These are phyloP conservation scores for Zea mays DNA, from an alignment of 176 grass and related monocot species.

Conservation along the genomic window DNA sequence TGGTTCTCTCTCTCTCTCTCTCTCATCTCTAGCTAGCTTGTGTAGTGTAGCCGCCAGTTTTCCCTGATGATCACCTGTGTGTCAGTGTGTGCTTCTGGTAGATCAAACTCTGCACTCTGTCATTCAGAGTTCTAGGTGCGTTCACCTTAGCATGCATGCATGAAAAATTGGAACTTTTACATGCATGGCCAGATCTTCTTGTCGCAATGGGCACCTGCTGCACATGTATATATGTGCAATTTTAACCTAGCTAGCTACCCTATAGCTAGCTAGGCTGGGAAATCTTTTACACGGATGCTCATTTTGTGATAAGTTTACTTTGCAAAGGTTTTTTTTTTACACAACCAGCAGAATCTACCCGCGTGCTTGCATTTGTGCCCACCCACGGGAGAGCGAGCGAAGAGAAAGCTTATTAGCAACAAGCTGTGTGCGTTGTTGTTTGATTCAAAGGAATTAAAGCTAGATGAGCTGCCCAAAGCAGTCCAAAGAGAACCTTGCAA, in stretches of 20 bases:
- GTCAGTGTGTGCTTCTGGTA: not conserved
- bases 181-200: conserved; percentile 34
- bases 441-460: conserved; percentile 52
- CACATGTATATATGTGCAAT: not conserved
- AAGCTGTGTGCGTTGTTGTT: conserved; percentile 10
- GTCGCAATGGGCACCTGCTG: conserved; percentile 8
- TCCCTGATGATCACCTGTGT: not conserved
- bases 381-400: not conserved
- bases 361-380: conserved; percentile 24
- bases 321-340: conserved; percentile 16
- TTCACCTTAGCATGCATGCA: conserved; percentile 11
- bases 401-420: conserved; percentile 28
- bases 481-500: conserved; percentile 60
- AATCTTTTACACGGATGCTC: conserved; percentile 17
- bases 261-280: too few species aligned
- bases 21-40: not conserved
- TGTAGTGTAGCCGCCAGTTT: not conserved
- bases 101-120: not conserved
- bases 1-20: not conserved
- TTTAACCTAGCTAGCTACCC: not conserved
- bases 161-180: not conserved
- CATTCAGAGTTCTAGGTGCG: not conserved
- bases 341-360: conserved; percentile 29
- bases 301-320: conserved; percentile 34
- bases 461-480: conserved; percentile 44